phyloP scores from a whole-genome alignment of 345 rosid genomes.

The Camelina sativa region DNA sequence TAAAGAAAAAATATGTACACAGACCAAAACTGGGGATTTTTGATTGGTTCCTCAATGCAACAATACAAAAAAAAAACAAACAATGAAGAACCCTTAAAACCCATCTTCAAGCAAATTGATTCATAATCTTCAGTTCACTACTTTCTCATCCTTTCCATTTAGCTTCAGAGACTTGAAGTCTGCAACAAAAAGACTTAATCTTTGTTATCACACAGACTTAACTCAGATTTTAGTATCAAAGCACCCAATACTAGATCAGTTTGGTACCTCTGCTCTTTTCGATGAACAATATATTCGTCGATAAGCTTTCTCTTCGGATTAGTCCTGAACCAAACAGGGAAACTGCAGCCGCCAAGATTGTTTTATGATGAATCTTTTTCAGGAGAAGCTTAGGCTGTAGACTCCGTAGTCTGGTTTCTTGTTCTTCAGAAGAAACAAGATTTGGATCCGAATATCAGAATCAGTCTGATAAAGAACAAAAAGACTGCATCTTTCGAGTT shows the following conservation, averaged over 20 bases:
- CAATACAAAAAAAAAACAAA: slow-evolving; percentile 15
- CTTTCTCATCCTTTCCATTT: slow-evolving; percentile 12
- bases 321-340: background rate
- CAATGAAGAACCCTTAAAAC: slow-evolving; percentile 35
- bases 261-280: slow-evolving; percentile 32
- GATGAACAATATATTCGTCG: slow-evolving; percentile 8
- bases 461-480: slow-evolving; percentile 3
- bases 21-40: slow-evolving; percentile 4
- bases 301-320: slow-evolving; percentile 25
- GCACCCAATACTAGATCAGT: slow-evolving; percentile 7
- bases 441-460: slow-evolving; percentile 25
- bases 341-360: background rate
- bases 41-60: slow-evolving; percentile 37
- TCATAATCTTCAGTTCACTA: slow-evolving; percentile 16
- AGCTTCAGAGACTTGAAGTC: slow-evolving; percentile 32
- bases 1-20: background rate
- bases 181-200: slow-evolving; percentile 29
- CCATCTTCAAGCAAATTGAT: slow-evolving; percentile 3
- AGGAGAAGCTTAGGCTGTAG: slow-evolving; percentile 27
- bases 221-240: slow-evolving; percentile 10
- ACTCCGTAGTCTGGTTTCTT: slow-evolving; percentile 18
- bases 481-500: slow-evolving; percentile 37
- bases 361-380: slow-evolving; percentile 12
- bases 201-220: slow-evolving; percentile 14
- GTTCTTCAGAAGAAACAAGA: slow-evolving; percentile 32